These are phyloP conservation scores for Emergomyces orientalis DNA, from an alignment of 2,329 filamentous ascomycete genomes.

Conservation along the genomic window DNA sequence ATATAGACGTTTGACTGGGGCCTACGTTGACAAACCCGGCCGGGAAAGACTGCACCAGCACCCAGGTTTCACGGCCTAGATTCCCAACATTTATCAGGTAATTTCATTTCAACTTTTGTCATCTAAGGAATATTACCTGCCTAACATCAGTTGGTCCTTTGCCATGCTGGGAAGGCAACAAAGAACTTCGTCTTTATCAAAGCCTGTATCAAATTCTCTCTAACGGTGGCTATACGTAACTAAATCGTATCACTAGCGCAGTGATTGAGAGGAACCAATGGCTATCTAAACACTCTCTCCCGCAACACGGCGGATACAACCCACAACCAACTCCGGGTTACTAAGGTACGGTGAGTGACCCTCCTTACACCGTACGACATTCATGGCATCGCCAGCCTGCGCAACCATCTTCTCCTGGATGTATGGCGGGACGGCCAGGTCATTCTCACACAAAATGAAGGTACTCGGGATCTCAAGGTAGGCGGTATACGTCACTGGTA, in stretches of 20 bases:
- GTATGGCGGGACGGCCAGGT: conserved; percentile 17
- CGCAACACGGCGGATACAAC: conserved; percentile 20
- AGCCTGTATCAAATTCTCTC: not conserved
- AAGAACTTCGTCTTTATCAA: too few relatives aligned
- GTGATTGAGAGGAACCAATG: not conserved
- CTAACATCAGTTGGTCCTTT: too few relatives aligned
- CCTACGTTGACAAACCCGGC: too few relatives aligned
- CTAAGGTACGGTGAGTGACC: conserved; percentile 25
- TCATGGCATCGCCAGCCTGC: conserved; percentile 19
- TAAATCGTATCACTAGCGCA: not conserved
- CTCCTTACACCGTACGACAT: conserved; percentile 24
- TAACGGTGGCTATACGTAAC: not conserved
- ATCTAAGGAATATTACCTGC: too few relatives aligned
- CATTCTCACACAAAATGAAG: conserved; percentile 25
- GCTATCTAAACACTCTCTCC: conserved; percentile 14
- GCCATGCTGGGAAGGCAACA: too few relatives aligned
- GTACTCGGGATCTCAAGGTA: conserved; percentile 24
- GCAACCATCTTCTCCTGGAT: conserved; percentile 24
- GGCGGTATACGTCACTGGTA: conserved; percentile 23
- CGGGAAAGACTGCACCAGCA: too few relatives aligned
- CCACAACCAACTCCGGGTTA: conserved; percentile 21
- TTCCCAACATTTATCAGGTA: too few relatives aligned
- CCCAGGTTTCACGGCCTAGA: too few relatives aligned
- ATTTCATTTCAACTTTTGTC: too few relatives aligned
- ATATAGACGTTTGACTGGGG: too few relatives aligned